A percentile compares a stretch with the other conserved stretches of the same genome.
Evolutionary conservation across 345 rosid species (phyloP).

Genomic region (Gossypium longicalyx): DNA sequence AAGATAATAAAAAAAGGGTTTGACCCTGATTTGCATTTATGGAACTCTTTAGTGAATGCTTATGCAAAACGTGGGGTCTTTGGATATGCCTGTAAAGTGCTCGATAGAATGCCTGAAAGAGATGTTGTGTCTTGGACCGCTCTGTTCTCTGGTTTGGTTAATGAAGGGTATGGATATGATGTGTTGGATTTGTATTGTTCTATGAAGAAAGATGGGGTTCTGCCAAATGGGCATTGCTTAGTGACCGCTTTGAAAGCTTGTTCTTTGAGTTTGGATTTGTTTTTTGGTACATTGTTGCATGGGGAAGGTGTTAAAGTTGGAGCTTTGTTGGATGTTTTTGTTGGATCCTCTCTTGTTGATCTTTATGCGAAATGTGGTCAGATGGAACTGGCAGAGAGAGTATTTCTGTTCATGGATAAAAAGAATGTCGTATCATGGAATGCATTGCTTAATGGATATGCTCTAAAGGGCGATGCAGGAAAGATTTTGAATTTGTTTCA

Average conservation of each 20-base stretch:
- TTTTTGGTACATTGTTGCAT: slow-evolving; percentile 40
- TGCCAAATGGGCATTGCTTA: slow-evolving; percentile 34
- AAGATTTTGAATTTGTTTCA: slow-evolving; percentile 31
- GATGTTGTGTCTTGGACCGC: slow-evolving; percentile 52
- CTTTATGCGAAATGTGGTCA: slow-evolving; percentile 40
- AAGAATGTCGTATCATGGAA: slow-evolving; percentile 42
- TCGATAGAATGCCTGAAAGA: slow-evolving; percentile 33
- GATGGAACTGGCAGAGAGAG: slow-evolving; percentile 35
- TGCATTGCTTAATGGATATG: slow-evolving; percentile 43
- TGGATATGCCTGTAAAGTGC: slow-evolving; percentile 27
- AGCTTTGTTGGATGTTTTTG: slow-evolving; percentile 29
- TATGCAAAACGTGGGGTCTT: slow-evolving; percentile 33
- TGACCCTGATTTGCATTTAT: slow-evolving; percentile 25
- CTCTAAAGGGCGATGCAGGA: slow-evolving; percentile 26
- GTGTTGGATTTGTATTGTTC: slow-evolving; percentile 26
- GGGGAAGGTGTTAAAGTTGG: slow-evolving; percentile 35
- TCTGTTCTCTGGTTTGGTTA: slow-evolving; percentile 31
- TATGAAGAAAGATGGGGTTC: slow-evolving; percentile 33
- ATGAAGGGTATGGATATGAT: slow-evolving; percentile 22
- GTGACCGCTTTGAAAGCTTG: slow-evolving; percentile 42
- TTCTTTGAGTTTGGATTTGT: slow-evolving; percentile 29
- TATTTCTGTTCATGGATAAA: slow-evolving; percentile 32
- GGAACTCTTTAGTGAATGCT: slow-evolving; percentile 38
- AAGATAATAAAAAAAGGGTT: slow-evolving; percentile 19
- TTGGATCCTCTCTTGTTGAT: slow-evolving; percentile 45